Percentiles rank a stretch among this genome's conserved stretches.
phyloP scores from a whole-genome alignment of 345 rosid genomes.

The Eucalyptus curtisii region DNA sequence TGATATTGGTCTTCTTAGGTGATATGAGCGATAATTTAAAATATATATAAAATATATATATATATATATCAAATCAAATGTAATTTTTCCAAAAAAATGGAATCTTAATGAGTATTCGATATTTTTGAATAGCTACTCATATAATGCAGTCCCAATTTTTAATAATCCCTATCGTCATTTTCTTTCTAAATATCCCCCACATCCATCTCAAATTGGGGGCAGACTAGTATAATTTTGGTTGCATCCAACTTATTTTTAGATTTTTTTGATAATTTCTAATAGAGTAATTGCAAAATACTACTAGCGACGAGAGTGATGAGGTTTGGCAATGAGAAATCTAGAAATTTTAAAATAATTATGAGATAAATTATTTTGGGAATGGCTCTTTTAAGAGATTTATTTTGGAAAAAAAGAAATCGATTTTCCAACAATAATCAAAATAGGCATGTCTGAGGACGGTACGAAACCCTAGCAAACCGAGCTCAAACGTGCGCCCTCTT shows the following conservation, averaged over 20 bases:
- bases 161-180: not conserved
- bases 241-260: not conserved
- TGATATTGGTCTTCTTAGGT: no score
- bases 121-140: not conserved
- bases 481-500: not conserved
- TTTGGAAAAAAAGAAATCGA: not conserved
- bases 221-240: not conserved
- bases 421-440: not conserved
- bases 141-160: not conserved
- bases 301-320: not conserved
- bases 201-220: not conserved
- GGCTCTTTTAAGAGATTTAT: not conserved
- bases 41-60: no score
- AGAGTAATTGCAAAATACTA: not conserved
- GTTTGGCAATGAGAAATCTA: not conserved
- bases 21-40: rapidly evolving
- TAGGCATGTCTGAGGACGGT: not conserved
- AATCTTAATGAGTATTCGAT: not conserved
- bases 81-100: rapidly evolving
- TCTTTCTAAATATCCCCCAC: not conserved
- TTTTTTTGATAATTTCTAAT: not conserved
- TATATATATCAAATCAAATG: not conserved
- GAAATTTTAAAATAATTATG: not conserved
- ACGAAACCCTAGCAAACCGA: not conserved
- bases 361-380: not conserved